Conservation (phyloP, 2,329 filamentous ascomycete species). For the Chaetothyriales sp. region DNA sequence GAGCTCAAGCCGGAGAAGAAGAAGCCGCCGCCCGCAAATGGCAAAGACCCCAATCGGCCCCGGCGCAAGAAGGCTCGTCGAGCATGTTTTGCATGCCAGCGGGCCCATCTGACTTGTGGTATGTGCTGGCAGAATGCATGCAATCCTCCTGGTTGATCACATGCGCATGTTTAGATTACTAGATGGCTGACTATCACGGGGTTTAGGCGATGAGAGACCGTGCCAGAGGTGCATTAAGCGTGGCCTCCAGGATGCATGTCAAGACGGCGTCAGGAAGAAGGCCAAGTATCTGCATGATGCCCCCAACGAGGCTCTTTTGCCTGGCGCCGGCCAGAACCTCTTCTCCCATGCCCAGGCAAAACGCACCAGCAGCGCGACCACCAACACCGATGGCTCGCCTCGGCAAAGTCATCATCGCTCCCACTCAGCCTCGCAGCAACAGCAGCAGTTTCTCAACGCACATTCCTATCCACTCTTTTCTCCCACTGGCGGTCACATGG, state of each 20-base stretch:
- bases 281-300: constrained; percentile 98
- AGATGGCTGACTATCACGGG: constrained; percentile 18
- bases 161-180: constrained; percentile 5
- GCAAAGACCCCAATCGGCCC: constrained; percentile 76
- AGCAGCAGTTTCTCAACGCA: constrained; percentile 24
- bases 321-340: constrained; percentile 60
- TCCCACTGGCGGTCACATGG: constrained; percentile 27
- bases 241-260: constrained; percentile 75
- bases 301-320: constrained; percentile 71
- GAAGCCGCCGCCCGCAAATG: constrained; percentile 45
- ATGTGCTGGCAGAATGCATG: constrained; percentile 34
- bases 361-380: constrained; percentile 12
- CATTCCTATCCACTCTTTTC: constrained; percentile 25
- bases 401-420: constrained; percentile 21
- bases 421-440: constrained; percentile 23
- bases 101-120: constrained; percentile 97
- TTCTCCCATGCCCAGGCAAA: constrained; percentile 34
- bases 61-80: constrained; percentile 88
- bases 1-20: constrained; percentile 25
- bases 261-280: constrained; percentile 95
- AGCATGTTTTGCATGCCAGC: constrained; percentile 91
- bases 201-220: constrained; percentile 77
- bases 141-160: constrained; percentile 3
- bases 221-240: constrained; percentile 91
- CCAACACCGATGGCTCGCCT: constrained; percentile 21